Base-by-base conservation (phyloP, 192 early-diverging fungal genomes). In the Lobosporangium transversale region DNA sequence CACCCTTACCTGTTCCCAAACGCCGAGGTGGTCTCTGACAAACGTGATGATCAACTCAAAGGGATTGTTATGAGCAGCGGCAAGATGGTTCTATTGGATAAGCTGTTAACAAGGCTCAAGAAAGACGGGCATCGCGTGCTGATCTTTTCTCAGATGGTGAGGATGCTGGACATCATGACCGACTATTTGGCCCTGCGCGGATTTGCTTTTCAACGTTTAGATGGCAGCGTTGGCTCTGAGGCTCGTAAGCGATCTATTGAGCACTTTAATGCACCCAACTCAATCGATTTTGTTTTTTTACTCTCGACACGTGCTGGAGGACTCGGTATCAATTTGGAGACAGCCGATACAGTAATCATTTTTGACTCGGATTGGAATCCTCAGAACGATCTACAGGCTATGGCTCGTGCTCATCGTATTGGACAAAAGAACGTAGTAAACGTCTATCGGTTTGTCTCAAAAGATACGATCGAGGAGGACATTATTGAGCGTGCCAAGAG, bases 81-180 rank as follows among this genome's bases (percentile, higher is more conserved):
- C 45, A 99, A 99, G 76, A 98, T 99, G 97, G 89, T 96, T 6
- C 78, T 99, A 11, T 80, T 99, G 23, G 98, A 99, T 75, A 98
- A 98, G 81, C 82, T 99, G 48, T 79, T 99, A 66, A 89, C 92
- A 10, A 88, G 96, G 36, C 85, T 98, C 17, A 93, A 95, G 71
- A 88, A 85, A 54, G 94, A 90, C 27, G 97, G 97, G 4, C 95
- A 98, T 81, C 93, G 98, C 33, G 96, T 98, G 7, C 82, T 99
- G 54, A 98, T 99, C 50, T 99, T 98, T 71, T 98, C 95, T 18
- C 98, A 99, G 73, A 93, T 98, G 91, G 96, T 98, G 64, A 88
- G 89, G 58, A 91, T 99, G 92, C 83, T 99, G 62, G 95, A 99
- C 68, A 97, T 99, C 71, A 70, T 99, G 66, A 88, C 92, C 0